Evolutionary conservation across 768 basidiomycete genomes (phyloP), one percentile per base, ranked within the genome.

Genomic region (Russula virescens): DNA sequence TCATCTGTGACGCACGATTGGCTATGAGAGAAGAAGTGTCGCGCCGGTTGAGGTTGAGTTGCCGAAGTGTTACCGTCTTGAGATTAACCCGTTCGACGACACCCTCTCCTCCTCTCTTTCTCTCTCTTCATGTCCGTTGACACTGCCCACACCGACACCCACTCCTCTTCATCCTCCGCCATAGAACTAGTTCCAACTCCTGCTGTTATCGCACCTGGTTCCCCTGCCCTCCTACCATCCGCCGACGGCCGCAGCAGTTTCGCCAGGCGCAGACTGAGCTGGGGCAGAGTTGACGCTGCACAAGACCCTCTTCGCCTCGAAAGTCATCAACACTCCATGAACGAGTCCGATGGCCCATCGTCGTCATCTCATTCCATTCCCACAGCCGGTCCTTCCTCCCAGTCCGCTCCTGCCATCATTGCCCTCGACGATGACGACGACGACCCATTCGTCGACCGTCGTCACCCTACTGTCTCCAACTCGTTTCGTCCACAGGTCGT

Each of bases 221-320:
- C 85, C 13, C 83, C 85, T n/a, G 76, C 83, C 8, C 68, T 72
- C 2, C 78, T 80, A 61, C 76, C 76, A 52, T 72, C 56, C 42
- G n/a, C 23, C 8, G 61, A 66, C 58, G 45, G 43, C 57, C 56
- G 68, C 58, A 59, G 26, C 26, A 66, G 70, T 16, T 69, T 77
- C 65, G 69, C 85, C 42, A 78, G 85, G 64, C 75, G 85, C 54
- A 78, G 87, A 61, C 72, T 77, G 1, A 87, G 86, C 69, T 84
- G 87, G 84, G 81, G 82, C 25, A 71, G 73, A 25, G 66, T 76
- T 48, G 79, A 82, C 61, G 66, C 71, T 48, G 77, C 76, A 56
- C 78, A 77, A 67, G 82, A 83, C 70, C 80, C 80, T 14, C 73
- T 81, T 55, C 76, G 74, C 59, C 72, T 80, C 61, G 6, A 5